phyloP scores from a whole-genome alignment of 805 yeast species.

The Myxozyma monticola region DNA sequence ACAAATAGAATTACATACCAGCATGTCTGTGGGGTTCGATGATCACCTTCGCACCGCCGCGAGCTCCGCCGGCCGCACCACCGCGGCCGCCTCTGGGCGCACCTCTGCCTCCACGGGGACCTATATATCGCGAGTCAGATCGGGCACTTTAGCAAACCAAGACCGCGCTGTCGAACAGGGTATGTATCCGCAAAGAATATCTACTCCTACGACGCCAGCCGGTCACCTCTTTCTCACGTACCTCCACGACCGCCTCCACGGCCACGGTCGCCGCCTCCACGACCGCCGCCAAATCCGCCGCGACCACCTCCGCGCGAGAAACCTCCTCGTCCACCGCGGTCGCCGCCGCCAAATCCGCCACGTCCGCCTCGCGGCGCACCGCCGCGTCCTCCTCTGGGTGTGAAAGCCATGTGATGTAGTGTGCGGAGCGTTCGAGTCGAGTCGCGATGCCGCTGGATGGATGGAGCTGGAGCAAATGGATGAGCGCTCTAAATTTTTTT shows the following conservation, averaged over 20 bases:
- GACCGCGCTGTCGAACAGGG: no score
- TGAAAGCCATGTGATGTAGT: slow-evolving; percentile 63
- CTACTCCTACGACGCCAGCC: not conserved
- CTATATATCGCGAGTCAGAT: not conserved
- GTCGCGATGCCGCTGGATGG: no score
- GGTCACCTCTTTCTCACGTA: slow-evolving; percentile 5
- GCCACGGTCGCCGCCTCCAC: slow-evolving; percentile 47
- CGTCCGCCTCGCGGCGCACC: slow-evolving; percentile 52
- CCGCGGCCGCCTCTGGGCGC: slow-evolving; percentile 53
- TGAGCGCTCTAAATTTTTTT: no score
- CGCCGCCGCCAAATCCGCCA: slow-evolving; percentile 41
- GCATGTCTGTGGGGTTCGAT: slow-evolving; percentile 99
- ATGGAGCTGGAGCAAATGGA: no score
- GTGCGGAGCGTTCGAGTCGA: not conserved
- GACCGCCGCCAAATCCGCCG: slow-evolving; percentile 48
- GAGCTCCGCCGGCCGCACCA: slow-evolving; percentile 58
- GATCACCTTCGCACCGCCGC: slow-evolving; percentile 87
- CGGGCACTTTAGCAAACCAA: no score
- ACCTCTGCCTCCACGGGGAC: slow-evolving; percentile 42
- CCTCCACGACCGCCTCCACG: slow-evolving; percentile 39
- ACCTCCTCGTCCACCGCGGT: slow-evolving; percentile 55
- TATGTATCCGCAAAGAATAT: no score
- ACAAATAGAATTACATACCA: slow-evolving; percentile 44
- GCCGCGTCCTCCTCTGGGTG: slow-evolving; percentile 54
- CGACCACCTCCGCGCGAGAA: slow-evolving; percentile 45